Conservation (phyloP, 257 asterid genomes). For the Fraxinus pennsylvanica region DNA sequence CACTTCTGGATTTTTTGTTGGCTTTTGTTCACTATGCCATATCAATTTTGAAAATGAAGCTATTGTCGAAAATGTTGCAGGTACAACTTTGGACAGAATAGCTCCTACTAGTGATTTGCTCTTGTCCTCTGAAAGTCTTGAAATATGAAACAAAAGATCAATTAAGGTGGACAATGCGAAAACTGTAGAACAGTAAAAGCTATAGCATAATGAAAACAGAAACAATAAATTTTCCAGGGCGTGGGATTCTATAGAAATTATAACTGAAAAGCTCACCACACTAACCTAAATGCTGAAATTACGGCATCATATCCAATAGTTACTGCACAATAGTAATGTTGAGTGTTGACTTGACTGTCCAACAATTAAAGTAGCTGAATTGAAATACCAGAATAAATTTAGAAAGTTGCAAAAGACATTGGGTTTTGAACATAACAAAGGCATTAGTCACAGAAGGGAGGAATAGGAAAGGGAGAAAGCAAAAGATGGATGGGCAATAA, state of each 20-base stretch:
- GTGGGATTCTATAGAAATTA: background rate
- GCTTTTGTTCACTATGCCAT: constrained; percentile 72
- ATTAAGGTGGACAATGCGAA: constrained; percentile 5
- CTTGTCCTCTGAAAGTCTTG: constrained; percentile 89
- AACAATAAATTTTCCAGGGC: background rate
- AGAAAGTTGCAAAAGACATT: constrained; percentile 43
- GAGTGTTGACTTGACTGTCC: too few relatives aligned
- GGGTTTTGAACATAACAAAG: constrained; percentile 1
- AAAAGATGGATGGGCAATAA: background rate
- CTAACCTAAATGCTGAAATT: constrained; percentile 90
- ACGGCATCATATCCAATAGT: constrained; percentile 87
- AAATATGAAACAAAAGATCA: constrained; percentile 30
- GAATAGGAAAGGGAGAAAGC: constrained; percentile 10
- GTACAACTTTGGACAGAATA: constrained; percentile 93
- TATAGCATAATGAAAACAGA: background rate
- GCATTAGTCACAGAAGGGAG: background rate
- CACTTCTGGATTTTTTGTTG: constrained; percentile 62
- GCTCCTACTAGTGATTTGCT: constrained; percentile 93
- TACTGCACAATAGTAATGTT: constrained; percentile 66
- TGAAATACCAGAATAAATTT: constrained; percentile 74
- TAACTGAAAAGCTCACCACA: constrained; percentile 27
- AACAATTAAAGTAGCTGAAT: constrained; percentile 91
- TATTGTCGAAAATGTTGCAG: constrained; percentile 86
- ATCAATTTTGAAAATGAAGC: constrained; percentile 78
- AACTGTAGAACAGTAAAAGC: background rate